Conservation (phyloP, 73 alveolate genomes). For the Effrenium voratum region DNA sequence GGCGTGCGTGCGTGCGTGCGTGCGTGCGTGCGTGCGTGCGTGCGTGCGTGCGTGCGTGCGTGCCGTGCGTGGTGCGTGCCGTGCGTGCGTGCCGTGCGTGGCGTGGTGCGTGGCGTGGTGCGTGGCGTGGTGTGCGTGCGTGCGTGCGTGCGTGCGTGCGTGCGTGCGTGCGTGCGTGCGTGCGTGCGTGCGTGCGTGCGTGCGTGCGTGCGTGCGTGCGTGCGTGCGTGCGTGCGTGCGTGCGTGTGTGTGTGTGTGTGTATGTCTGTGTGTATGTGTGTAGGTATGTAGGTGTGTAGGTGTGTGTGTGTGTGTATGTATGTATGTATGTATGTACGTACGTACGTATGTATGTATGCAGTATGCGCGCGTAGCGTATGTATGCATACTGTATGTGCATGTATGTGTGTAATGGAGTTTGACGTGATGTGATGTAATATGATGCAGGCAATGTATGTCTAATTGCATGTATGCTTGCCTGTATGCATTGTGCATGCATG, state of each 20-base stretch:
- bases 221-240: constrained; percentile 11
- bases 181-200: background rate
- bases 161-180: constrained; percentile 15
- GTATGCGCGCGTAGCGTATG: no score
- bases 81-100: constrained; percentile 15
- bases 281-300: background rate
- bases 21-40: background rate
- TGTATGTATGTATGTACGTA: background rate
- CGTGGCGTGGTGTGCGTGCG: background rate
- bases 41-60: background rate
- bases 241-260: constrained; percentile 20
- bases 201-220: constrained; percentile 7
- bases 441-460: no score
- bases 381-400: no score
- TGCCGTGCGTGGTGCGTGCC: background rate
- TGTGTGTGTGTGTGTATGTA: constrained; percentile 9
- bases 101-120: background rate
- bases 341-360: background rate
- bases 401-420: no score
- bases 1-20: background rate
- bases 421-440: no score
- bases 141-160: background rate
- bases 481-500: no score
- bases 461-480: no score
- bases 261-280: constrained; percentile 20